Evolutionary conservation across 2,329 filamentous ascomycete genomes (phyloP).

Genomic region (Epichloe gansuensis): DNA sequence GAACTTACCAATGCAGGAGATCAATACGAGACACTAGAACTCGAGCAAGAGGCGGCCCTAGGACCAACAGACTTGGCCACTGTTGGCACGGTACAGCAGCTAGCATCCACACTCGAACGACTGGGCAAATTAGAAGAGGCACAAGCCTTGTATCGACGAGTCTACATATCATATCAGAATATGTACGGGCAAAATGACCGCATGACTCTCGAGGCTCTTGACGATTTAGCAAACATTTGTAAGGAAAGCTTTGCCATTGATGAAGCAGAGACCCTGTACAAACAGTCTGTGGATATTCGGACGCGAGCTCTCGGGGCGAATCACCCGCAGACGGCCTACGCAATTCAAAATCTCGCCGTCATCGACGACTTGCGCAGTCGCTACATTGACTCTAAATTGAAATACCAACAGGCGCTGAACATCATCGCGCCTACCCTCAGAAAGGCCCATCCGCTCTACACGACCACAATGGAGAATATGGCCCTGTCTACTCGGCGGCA

Average conservation of each 20-base stretch:
- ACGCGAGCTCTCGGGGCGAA: conserved; percentile 11
- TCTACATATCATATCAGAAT: conserved; percentile 16
- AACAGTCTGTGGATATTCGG: conserved; percentile 15
- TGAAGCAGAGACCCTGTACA: conserved; percentile 16
- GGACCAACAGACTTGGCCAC: conserved; percentile 13
- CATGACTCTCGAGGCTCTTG: conserved; percentile 16
- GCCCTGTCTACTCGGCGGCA: conserved; percentile 8
- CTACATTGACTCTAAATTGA: conserved; percentile 11
- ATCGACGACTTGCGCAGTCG: conserved; percentile 14
- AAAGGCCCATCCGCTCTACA: conserved; percentile 13
- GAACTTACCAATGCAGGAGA: conserved; percentile 11
- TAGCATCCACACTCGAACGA: conserved; percentile 13
- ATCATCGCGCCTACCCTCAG: conserved; percentile 13
- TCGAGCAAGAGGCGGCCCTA: conserved; percentile 13
- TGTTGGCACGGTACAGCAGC: conserved; percentile 15
- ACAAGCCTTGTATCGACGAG: conserved; percentile 13
- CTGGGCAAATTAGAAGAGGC: conserved; percentile 15
- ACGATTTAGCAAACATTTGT: conserved; percentile 15
- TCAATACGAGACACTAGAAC: conserved; percentile 13
- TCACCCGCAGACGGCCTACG: conserved; percentile 13
- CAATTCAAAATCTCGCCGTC: conserved; percentile 15
- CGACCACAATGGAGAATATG: conserved; percentile 13
- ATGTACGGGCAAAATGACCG: conserved; percentile 15
- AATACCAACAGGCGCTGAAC: conserved; percentile 12
- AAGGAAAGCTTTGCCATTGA: conserved; percentile 14